Base-by-base conservation (phyloP, 768 basidiomycete species). In the Mycena haematopus region DNA sequence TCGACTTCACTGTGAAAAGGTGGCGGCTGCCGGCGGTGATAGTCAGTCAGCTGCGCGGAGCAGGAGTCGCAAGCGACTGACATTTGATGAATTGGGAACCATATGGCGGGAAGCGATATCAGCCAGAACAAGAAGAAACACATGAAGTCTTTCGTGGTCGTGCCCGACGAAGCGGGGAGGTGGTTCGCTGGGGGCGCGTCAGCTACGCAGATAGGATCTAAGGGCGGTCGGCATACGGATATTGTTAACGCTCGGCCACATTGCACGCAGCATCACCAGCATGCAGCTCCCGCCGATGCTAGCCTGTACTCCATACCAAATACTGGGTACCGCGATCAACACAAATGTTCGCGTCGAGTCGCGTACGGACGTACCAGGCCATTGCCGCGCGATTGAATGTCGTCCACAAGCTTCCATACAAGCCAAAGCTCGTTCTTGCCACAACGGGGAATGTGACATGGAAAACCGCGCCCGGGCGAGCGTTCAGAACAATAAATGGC, bases 41-140 rank as follows among this genome's bases (percentile, higher is more conserved):
- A 21, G 17, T 33, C 35, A n/a, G 35, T 22, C 31, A 15, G 42
- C 33, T 33, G 36, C 52, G 53, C 52, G 9, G 17, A 40, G 50
- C 50, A 22, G 38, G 42, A 17, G 14, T 4, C 24, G 60, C 31
- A 44, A 58, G 57, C 49, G 56, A 76, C 85, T 60, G 73, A 89
- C 88, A 92, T 89, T 70, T 89, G 83, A 78, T 94, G 91, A 51
- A 93, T 86, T 13, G 90, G 91, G 67, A 92, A 88, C 89, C 89
- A 92, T 67, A 93, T 88, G 19, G 88, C 86, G 10, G 90, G 91
- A 31, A 93, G 82, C 33, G 87, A 90, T 40, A 92, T 81, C 27
- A 93, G 76, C 88, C 91, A 94, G 80, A 93, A 95, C 60, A 95
- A 79, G 81, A 95, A 89, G 84, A 95, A 95, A 67, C 86, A 86